A percentile compares a stretch with the other conserved stretches of the same genome.
These are phyloP conservation scores for Chrysoporthe cubensis DNA, from an alignment of 2,329 filamentous ascomycete species.

Conservation along the genomic window DNA sequence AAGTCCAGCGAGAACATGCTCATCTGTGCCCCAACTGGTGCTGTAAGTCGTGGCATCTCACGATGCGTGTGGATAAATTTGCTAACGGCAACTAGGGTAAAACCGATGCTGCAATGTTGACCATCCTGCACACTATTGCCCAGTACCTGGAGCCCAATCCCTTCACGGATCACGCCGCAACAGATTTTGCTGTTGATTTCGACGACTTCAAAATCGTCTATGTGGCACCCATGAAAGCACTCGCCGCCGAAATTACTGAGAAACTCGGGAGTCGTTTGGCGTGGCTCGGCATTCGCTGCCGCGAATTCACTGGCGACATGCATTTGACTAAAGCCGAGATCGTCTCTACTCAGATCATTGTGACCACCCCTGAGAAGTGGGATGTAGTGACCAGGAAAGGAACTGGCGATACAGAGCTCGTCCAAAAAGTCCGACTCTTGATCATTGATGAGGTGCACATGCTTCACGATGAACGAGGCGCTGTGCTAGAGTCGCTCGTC, in stretches of 20 bases:
- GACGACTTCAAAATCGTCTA: slow-evolving; percentile 99
- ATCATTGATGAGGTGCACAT: slow-evolving; percentile 99
- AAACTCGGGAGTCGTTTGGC: slow-evolving; percentile 90
- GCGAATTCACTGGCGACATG: slow-evolving; percentile 98
- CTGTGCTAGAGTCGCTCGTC: slow-evolving; percentile 93
- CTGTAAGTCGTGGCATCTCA: slow-evolving; percentile 51
- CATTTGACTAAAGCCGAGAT: slow-evolving; percentile 97
- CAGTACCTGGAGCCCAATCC: slow-evolving; percentile 85
- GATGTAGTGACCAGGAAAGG: slow-evolving; percentile 97
- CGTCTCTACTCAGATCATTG: slow-evolving; percentile 93
- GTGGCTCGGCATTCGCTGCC: slow-evolving; percentile 90
- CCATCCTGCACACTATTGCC: slow-evolving; percentile 86
- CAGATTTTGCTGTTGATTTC: slow-evolving; percentile 78
- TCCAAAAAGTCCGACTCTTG: slow-evolving; percentile 92
- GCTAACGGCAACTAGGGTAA: slow-evolving; percentile 66
- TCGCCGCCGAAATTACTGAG: slow-evolving; percentile 94
- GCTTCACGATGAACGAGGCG: slow-evolving; percentile 96
- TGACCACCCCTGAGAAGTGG: slow-evolving; percentile 99
- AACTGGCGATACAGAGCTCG: slow-evolving; percentile 94
- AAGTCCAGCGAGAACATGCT: slow-evolving; percentile 98
- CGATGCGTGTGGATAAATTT: neutral
- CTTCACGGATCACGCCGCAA: slow-evolving; percentile 70
- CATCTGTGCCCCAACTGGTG: slow-evolving; percentile 95
- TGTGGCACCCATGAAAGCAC: slow-evolving; percentile 97
- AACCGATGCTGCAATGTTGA: slow-evolving; percentile 97